These are phyloP conservation scores for Mortierella antarctica DNA, from an alignment of 192 early-diverging fungal species.

Conservation along the genomic window DNA sequence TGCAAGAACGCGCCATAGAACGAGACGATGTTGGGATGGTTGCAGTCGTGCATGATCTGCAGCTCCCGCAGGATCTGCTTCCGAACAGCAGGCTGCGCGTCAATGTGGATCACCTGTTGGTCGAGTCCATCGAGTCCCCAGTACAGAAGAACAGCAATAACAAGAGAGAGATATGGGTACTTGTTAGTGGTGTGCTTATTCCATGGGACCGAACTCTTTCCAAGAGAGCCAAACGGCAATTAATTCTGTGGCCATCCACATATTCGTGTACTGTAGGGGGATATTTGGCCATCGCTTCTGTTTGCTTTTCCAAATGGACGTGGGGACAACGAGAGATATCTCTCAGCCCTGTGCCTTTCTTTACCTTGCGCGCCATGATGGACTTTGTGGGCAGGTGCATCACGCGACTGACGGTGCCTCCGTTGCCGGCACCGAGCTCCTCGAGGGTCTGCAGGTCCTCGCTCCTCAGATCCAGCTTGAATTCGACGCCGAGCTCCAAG, in stretches of 20 bases:
- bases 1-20: conserved; percentile 96
- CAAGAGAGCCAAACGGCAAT: no score
- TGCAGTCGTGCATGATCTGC: conserved; percentile 95
- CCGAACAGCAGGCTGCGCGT: conserved; percentile 76
- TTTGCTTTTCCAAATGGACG: neutral
- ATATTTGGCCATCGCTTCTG: neutral
- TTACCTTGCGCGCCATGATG: conserved; percentile 94
- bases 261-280: no score
- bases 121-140: neutral
- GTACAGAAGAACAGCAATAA: neutral
- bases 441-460: conserved; percentile 84
- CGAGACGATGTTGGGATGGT: conserved; percentile 93
- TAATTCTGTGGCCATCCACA: no score
- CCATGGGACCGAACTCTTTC: neutral
- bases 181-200: neutral
- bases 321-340: neutral
- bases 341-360: neutral
- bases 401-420: conserved; percentile 90
- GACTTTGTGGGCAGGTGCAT: conserved; percentile 87
- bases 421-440: conserved; percentile 93
- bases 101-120: conserved; percentile 57
- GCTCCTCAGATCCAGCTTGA: conserved; percentile 77
- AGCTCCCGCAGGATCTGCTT: conserved; percentile 96
- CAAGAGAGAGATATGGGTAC: neutral
- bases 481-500: conserved; percentile 78